Percentiles rank a stretch among this genome's conserved stretches.
These are phyloP conservation scores for Albophoma yamanashiensis DNA, from an alignment of 2,329 filamentous ascomycete genomes.

Conservation along the genomic window DNA sequence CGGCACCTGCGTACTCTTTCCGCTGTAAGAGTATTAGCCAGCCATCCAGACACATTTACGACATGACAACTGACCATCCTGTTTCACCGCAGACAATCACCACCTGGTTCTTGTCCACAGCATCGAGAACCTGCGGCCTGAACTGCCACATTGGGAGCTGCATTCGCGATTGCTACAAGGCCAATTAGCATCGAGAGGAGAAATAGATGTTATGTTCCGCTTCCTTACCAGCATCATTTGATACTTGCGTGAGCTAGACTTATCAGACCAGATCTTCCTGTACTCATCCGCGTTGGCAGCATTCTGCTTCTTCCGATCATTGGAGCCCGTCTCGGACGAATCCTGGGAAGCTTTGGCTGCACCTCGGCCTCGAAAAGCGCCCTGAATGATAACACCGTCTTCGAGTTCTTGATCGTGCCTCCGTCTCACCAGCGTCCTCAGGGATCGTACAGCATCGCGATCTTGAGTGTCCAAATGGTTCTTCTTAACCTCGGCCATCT, in stretches of 20 bases:
- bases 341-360: conserved; percentile 35
- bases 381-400: conserved; percentile 65
- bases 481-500: conserved; percentile 63
- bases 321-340: conserved; percentile 32
- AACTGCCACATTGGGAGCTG: conserved; percentile 87
- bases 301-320: conserved; percentile 31
- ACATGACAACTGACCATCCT: conserved; percentile 48
- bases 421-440: conserved; percentile 61
- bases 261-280: conserved; percentile 49
- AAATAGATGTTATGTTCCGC: neutral
- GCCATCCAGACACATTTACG: neutral
- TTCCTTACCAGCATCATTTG: conserved; percentile 62
- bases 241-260: conserved; percentile 49
- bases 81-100: conserved; percentile 95
- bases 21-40: conserved; percentile 32
- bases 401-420: conserved; percentile 59
- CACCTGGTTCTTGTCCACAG: conserved; percentile 71
- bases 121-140: conserved; percentile 62
- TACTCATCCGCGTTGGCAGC: conserved; percentile 35
- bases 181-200: conserved; percentile 1
- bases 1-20: conserved; percentile 96
- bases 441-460: conserved; percentile 52
- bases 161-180: conserved; percentile 47
- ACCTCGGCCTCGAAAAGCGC: conserved; percentile 59
- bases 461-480: conserved; percentile 59